Conservation (phyloP, 2,329 filamentous ascomycete species). For the Parastagonospora nodorum region DNA sequence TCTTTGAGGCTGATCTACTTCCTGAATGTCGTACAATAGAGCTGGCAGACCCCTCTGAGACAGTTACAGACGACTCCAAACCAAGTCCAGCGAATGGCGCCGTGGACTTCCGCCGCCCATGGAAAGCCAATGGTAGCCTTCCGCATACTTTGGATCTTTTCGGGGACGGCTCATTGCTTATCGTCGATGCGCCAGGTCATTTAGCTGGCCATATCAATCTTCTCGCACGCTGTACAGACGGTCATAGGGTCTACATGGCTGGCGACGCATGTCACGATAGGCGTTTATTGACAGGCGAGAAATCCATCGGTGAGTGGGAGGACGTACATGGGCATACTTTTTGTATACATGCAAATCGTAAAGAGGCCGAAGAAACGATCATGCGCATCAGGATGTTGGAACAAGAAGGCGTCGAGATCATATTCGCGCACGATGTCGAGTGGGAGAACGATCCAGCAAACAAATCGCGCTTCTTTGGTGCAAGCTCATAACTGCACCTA, state of each 20-base stretch:
- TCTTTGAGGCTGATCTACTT: slow-evolving; percentile 54
- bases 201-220: slow-evolving; percentile 60
- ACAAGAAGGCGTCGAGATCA: slow-evolving; percentile 54
- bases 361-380: slow-evolving; percentile 53
- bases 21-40: slow-evolving; percentile 51
- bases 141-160: slow-evolving; percentile 56
- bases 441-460: slow-evolving; percentile 52
- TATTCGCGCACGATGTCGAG: slow-evolving; percentile 58
- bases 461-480: slow-evolving; percentile 28
- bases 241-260: slow-evolving; percentile 54
- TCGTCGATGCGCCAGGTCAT: slow-evolving; percentile 60
- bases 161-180: slow-evolving; percentile 53
- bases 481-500: too few relatives aligned
- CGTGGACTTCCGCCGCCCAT: slow-evolving; percentile 36
- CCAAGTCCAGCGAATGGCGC: background rate
- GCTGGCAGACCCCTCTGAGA: slow-evolving; percentile 41
- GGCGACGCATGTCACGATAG: slow-evolving; percentile 62
- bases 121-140: slow-evolving; percentile 52
- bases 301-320: slow-evolving; percentile 57
- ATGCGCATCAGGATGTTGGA: slow-evolving; percentile 48
- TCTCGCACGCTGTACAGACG: slow-evolving; percentile 47
- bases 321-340: slow-evolving; percentile 52
- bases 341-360: slow-evolving; percentile 59
- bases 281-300: slow-evolving; percentile 58
- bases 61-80: background rate